A percentile compares a stretch with the other conserved stretches of the same genome.
Evolutionary conservation across 2,329 filamentous ascomycete genomes (phyloP).

Genomic region (Hypoxylon rubiginosum): DNA sequence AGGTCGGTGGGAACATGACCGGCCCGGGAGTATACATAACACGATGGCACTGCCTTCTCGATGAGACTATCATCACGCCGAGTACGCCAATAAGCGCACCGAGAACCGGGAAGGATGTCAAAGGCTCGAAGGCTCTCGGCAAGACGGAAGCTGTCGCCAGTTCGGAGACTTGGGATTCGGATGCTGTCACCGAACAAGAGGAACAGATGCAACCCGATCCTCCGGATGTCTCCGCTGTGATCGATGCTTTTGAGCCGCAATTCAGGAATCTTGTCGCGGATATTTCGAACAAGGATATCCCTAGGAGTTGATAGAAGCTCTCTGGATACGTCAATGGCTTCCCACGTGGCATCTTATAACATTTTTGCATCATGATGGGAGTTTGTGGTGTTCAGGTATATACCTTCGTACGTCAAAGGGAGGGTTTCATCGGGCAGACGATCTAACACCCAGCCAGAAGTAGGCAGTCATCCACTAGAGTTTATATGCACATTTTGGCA

Average conservation of each 20-base stretch:
- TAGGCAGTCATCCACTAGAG: neutral
- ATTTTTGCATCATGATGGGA: neutral
- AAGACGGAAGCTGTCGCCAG: conserved; percentile 57
- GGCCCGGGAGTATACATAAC: conserved; percentile 81
- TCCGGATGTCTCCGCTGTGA: conserved; percentile 56
- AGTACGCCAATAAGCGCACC: conserved; percentile 64
- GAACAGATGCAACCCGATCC: conserved; percentile 51
- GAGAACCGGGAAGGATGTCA: conserved; percentile 67
- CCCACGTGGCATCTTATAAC: neutral
- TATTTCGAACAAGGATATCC: conserved; percentile 39
- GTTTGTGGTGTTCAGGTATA: no score
- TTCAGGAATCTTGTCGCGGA: conserved; percentile 45
- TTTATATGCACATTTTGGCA: neutral
- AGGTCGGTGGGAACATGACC: conserved; percentile 54
- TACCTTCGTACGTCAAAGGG: no score
- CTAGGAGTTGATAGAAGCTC: neutral
- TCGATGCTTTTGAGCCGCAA: conserved; percentile 39
- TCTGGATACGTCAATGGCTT: neutral
- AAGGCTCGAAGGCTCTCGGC: conserved; percentile 57
- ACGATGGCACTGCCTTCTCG: conserved; percentile 78
- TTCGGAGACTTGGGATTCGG: conserved; percentile 44
- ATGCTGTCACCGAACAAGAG: conserved; percentile 48
- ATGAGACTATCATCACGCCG: conserved; percentile 78
- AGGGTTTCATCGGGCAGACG: no score
- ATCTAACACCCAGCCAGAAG: neutral